Base-by-base conservation (phyloP, 495 filamentous ascomycete species). In the Hyaloscypha finlandica region DNA sequence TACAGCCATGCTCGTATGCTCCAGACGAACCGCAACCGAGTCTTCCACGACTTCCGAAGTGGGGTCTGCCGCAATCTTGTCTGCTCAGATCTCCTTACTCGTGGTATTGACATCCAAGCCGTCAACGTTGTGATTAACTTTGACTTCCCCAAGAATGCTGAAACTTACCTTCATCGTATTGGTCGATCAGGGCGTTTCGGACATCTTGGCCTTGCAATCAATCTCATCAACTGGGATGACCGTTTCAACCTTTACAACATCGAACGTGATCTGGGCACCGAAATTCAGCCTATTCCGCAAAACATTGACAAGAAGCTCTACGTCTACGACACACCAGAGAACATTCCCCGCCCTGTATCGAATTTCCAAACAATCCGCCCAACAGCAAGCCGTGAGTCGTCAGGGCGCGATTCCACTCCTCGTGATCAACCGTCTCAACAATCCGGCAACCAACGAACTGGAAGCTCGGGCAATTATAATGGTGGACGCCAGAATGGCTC, bases 41-140 rank as follows among this genome's bases (percentile, higher is more conserved):
- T 99, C 61, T 99, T 99, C 81, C 95, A 99, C 79, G 95, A 99
- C 75, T 99, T 99, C 82, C 88, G 95, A 60, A 98, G 97, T 70
- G 95, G 95, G 63, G 92, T 96, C 62, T 97, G 93, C 79, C 93
- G 95, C 66, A 99, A 99, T 75, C 85, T 99, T 9, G 95, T 99
- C 63, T 99, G 95, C 79, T 99, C 95, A 1, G 95, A 99, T 79
- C 84, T 99, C 33, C 86, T 99, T 37, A 99, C 95, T 65, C 94
- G 95, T 74, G 95, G 95, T 84, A 99, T 99, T 74, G 95, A 99
- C 79, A 99, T 99, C 71, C 95, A 99, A 81, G 95, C 96, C 22
- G 95, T 99, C 70, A 99, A 99, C 71, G 95, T 99, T 58, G 95
- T 99, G 71, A 99, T 99, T 84, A 99, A 99, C 78, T 99, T 99